These are phyloP conservation scores for Syncephalastrum contaminatum DNA, from an alignment of 371 early-diverging fungal genomes.

Conservation along the genomic window DNA sequence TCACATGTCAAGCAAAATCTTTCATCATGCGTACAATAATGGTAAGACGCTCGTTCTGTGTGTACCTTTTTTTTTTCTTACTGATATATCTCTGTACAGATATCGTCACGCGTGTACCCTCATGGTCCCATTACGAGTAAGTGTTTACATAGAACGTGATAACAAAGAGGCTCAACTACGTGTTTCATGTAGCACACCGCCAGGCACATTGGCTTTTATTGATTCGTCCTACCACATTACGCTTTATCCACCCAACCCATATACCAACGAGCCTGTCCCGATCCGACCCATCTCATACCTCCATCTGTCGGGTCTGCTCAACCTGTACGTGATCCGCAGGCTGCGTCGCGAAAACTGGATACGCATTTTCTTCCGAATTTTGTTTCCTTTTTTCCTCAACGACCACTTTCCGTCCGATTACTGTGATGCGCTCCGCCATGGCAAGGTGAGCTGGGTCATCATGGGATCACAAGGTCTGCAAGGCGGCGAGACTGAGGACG, in stretches of 20 bases:
- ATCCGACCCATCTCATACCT: slow-evolving; percentile 54
- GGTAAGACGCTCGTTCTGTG: slow-evolving; percentile 17
- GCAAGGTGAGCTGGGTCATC: slow-evolving; percentile 41
- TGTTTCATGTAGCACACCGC: slow-evolving; percentile 40
- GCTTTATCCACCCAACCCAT: slow-evolving; percentile 43
- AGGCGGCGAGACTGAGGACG: slow-evolving; percentile 22
- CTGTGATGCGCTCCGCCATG: slow-evolving; percentile 41
- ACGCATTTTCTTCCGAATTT: slow-evolving; percentile 47
- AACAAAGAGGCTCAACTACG: background rate
- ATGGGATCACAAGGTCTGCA: slow-evolving; percentile 29
- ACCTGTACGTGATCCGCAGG: slow-evolving; percentile 42
- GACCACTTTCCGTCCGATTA: slow-evolving; percentile 61
- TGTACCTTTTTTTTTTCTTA: background rate
- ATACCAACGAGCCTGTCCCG: slow-evolving; percentile 31
- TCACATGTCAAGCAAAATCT: slow-evolving; percentile 52
- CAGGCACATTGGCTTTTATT: slow-evolving; percentile 58
- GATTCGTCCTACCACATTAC: slow-evolving; percentile 46
- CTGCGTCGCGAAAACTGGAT: slow-evolving; percentile 43
- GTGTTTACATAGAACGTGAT: background rate
- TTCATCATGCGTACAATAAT: slow-evolving; percentile 59
- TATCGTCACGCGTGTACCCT: slow-evolving; percentile 50
- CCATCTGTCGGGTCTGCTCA: slow-evolving; percentile 55
- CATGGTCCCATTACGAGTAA: slow-evolving; percentile 32
- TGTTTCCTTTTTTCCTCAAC: slow-evolving; percentile 55
- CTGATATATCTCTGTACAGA: slow-evolving; percentile 24